phyloP scores from a whole-genome alignment of 1,139 yeast species.

The Zygosaccharomyces pseudobailii region DNA sequence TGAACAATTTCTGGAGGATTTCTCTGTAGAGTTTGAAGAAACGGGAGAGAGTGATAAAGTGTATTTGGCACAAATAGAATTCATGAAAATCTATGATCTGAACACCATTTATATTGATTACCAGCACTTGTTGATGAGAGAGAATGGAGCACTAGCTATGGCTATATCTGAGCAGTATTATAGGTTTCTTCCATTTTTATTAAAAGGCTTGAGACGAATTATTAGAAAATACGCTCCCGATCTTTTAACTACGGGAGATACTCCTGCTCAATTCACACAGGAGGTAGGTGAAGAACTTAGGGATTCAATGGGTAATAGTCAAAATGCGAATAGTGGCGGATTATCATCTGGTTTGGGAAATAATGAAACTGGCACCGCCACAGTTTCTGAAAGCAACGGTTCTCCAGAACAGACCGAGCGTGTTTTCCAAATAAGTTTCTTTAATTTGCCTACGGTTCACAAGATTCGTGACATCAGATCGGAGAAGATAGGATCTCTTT shows the following conservation, averaged over 20 bases:
- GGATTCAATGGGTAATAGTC: constrained; percentile 21
- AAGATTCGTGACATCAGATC: constrained; percentile 89
- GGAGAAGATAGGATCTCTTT: constrained; percentile 78
- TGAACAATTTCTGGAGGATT: constrained; percentile 76
- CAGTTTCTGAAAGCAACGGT: constrained; percentile 23
- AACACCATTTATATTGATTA: constrained; percentile 83
- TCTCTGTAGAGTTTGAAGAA: constrained; percentile 25
- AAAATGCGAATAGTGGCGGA: constrained; percentile 13
- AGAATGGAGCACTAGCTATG: constrained; percentile 82
- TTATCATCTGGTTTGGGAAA: constrained; percentile 18
- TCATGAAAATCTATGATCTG: constrained; percentile 72
- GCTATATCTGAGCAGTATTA: constrained; percentile 91
- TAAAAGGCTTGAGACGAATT: constrained; percentile 67
- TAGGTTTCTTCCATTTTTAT: constrained; percentile 81
- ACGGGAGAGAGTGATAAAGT: constrained; percentile 46
- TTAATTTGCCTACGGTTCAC: constrained; percentile 75
- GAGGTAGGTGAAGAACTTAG: constrained; percentile 34
- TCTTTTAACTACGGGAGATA: constrained; percentile 37
- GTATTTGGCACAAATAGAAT: constrained; percentile 75
- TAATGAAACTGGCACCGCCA: constrained; percentile 25
- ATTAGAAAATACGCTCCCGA: constrained; percentile 75
- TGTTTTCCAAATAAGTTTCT: constrained; percentile 84
- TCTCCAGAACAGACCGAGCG: constrained; percentile 49
- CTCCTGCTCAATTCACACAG: constrained; percentile 24
- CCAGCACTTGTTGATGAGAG: constrained; percentile 67